Conservation (phyloP, 1,284 basidiomycete genomes). For the Rhodotorula sp. region DNA sequence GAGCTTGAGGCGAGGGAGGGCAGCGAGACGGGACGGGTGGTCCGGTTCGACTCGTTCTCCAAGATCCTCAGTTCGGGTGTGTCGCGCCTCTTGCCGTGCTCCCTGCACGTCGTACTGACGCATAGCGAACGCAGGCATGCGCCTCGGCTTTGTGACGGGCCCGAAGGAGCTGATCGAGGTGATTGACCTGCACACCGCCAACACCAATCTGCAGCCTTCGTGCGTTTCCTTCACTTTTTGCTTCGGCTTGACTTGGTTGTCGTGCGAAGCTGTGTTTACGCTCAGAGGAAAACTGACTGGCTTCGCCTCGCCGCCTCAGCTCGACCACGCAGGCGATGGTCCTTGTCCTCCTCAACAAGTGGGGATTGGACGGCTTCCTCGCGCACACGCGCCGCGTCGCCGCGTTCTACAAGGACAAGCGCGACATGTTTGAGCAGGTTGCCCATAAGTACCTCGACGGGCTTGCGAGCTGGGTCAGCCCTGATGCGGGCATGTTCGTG, state of each 20-base stretch:
- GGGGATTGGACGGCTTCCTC: constrained; percentile 68
- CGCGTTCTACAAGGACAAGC: constrained; percentile 73
- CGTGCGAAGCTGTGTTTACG: not conserved
- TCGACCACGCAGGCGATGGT: constrained; percentile 77
- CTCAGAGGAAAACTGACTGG: too few species aligned
- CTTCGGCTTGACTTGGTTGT: not conserved
- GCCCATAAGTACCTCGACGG: constrained; percentile 73
- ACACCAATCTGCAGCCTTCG: constrained; percentile 72
- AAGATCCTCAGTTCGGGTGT: constrained; percentile 80
- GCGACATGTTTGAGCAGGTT: constrained; percentile 76
- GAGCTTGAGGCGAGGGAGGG: constrained; percentile 61
- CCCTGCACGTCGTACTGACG: not conserved
- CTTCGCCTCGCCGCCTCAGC: constrained; percentile 48
- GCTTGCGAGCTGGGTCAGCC: constrained; percentile 77
- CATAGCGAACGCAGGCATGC: constrained; percentile 45
- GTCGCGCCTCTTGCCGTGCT: not conserved
- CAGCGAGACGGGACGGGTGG: constrained; percentile 62
- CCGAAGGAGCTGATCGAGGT: constrained; percentile 71
- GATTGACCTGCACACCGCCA: constrained; percentile 69
- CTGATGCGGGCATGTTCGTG: constrained; percentile 70
- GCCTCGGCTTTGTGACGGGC: constrained; percentile 77
- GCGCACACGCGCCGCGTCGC: constrained; percentile 70
- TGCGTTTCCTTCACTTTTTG: constrained; percentile 7
- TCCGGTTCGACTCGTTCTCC: constrained; percentile 84
- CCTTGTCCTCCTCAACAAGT: constrained; percentile 68